Base-by-base conservation (phyloP, 2,329 filamentous ascomycete genomes). In the Aspergillus pseudoglaucus region DNA sequence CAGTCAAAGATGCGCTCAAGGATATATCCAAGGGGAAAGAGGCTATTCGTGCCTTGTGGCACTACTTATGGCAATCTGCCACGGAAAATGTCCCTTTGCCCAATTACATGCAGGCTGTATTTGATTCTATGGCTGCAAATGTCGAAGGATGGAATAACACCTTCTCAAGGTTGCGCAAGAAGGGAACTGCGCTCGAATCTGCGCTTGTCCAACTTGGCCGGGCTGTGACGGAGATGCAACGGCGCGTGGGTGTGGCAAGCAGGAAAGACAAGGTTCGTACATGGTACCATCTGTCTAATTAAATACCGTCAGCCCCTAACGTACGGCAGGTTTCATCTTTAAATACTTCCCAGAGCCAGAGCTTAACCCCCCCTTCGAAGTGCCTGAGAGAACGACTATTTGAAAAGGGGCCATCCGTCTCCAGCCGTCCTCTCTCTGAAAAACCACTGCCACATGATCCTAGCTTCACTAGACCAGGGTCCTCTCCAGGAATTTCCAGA, bases 61-160 rank as follows among this genome's bases (percentile, higher is more conserved):
- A 80, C 47, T 96, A 95, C 66, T 74, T 97, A 43, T 75, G 78
- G 5, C 74, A 80, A 30, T 79, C 94, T 51, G 77, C 81, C 41
- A 74, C 82, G 33, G 76, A 80, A 4, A 75, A 77, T 54, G 82
- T 80, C 65, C 77, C 82, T 47, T 70, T 77, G 45, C 72, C 78
- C 14, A 67, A 72, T 22, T 81, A 85, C 42, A 79, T 87, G 18
- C 76, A 79, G 32, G 83, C 87, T 42, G 88, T 95, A 17, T 93
- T 87, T 58, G 80, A 84, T 37, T 89, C 90, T 33, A 97, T 97
- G 90, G 85, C 87, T 60, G 88, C 88, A 30, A 97, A 97, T 58
- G 85, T 90, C 7, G 87, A 94, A 54, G 90, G 90, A 39, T 97
- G 91, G 91, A 81, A 84, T 49, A 82, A 84, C 48, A 89, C 89